Percentiles rank a stretch among this genome's conserved stretches.
Evolutionary conservation across 2,329 filamentous ascomycete species (phyloP).

Genomic region (Aspergillus awamori): DNA sequence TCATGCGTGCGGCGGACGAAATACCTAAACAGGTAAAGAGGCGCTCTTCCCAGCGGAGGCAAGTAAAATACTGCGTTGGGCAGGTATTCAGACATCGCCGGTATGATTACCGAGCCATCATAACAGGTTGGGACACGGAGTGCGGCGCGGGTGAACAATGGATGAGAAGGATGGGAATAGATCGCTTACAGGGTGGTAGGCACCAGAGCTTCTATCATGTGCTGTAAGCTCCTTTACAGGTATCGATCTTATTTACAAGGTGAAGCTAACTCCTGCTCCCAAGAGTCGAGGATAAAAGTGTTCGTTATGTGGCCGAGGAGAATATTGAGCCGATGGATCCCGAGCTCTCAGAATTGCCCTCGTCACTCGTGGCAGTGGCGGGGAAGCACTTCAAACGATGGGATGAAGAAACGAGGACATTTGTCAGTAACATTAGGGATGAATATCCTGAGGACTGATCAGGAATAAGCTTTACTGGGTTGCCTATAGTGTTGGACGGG

Average conservation of each 20-base stretch:
- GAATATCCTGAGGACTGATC: constrained; percentile 6
- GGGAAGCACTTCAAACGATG: constrained; percentile 90
- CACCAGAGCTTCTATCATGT: constrained; percentile 81
- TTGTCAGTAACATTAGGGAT: neutral
- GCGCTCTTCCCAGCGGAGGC: constrained; percentile 38
- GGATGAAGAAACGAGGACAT: constrained; percentile 53
- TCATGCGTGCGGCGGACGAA: constrained; percentile 59
- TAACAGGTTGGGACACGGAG: constrained; percentile 80
- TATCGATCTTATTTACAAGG: neutral
- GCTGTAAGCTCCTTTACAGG: constrained; percentile 63
- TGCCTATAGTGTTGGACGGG: too few relatives aligned
- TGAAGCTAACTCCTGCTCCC: constrained; percentile 22
- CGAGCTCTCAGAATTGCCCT: constrained; percentile 55
- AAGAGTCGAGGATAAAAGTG: constrained; percentile 67
- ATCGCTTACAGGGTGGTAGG: constrained; percentile 60
- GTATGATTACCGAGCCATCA: constrained; percentile 77
- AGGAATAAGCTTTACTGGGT: neutral
- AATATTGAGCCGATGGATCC: constrained; percentile 69
- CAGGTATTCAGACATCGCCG: constrained; percentile 82
- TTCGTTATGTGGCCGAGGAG: constrained; percentile 77
- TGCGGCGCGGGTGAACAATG: constrained; percentile 63
- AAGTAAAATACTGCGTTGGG: constrained; percentile 71
- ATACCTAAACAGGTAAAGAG: constrained; percentile 54
- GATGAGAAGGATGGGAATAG: constrained; percentile 67
- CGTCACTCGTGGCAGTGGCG: constrained; percentile 64